These are phyloP conservation scores for Thelonectria olida DNA, from an alignment of 2,329 filamentous ascomycete species.

Conservation along the genomic window DNA sequence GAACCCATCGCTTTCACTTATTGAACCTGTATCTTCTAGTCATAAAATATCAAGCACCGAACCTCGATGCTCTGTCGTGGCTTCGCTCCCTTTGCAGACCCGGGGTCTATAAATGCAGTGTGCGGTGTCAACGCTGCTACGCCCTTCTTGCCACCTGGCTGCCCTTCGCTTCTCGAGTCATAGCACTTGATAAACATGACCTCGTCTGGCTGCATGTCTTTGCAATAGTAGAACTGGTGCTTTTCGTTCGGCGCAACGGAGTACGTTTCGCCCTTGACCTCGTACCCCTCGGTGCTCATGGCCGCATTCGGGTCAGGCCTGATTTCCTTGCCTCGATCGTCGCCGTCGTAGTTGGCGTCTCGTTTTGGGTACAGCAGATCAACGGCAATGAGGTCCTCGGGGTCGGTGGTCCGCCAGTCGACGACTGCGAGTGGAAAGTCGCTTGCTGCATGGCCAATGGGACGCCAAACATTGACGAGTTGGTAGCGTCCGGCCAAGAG, in stretches of 20 bases:
- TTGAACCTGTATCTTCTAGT: neutral
- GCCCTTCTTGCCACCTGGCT: slow-evolving; percentile 28
- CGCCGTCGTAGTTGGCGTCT: slow-evolving; percentile 28
- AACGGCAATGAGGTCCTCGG: slow-evolving; percentile 35
- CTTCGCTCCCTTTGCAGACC: slow-evolving; percentile 30
- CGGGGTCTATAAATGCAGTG: slow-evolving; percentile 37
- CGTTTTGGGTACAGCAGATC: slow-evolving; percentile 38
- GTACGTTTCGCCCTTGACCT: slow-evolving; percentile 36
- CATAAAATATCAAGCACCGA: slow-evolving; percentile 38
- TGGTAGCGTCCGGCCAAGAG: slow-evolving; percentile 53
- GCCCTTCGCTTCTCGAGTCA: slow-evolving; percentile 37
- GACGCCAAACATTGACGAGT: slow-evolving; percentile 60
- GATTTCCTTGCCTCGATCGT: slow-evolving; percentile 37
- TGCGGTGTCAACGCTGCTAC: slow-evolving; percentile 36
- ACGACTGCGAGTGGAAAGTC: slow-evolving; percentile 38
- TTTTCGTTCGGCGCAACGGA: slow-evolving; percentile 28
- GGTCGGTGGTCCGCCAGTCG: slow-evolving; percentile 35
- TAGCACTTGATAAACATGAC: slow-evolving; percentile 42
- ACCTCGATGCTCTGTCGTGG: slow-evolving; percentile 39
- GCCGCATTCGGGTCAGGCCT: slow-evolving; percentile 27
- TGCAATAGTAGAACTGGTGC: slow-evolving; percentile 38
- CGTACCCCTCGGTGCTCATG: slow-evolving; percentile 31
- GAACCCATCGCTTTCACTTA: no score
- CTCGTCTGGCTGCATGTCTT: slow-evolving; percentile 40
- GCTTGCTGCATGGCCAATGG: slow-evolving; percentile 39